Evolutionary conservation across 306 rosid genomes (phyloP).

Genomic region (Quercus agrifolia): DNA sequence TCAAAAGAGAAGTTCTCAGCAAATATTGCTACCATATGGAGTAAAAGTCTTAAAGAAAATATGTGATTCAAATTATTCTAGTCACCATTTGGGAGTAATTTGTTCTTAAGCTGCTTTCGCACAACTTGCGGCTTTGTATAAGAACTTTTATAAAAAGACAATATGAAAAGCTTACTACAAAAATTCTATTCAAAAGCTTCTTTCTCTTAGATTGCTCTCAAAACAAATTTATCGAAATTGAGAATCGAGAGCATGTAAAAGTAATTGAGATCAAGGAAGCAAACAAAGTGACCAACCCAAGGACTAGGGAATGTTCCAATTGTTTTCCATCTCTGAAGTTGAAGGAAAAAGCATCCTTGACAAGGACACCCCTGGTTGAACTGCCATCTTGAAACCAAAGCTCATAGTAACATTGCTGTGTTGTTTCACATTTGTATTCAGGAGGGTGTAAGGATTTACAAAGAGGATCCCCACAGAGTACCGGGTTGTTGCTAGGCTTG

Average conservation of each 20-base stretch:
- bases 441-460: slow-evolving; percentile 63
- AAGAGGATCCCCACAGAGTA: slow-evolving; percentile 60
- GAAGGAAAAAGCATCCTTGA: slow-evolving; percentile 61
- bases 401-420: slow-evolving; percentile 80
- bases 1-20: not conserved
- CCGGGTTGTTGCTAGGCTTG: slow-evolving; percentile 65
- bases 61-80: too few species aligned
- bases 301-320: slow-evolving; percentile 61
- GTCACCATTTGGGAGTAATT: too few species aligned
- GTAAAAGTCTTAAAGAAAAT: too few species aligned
- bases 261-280: not conserved
- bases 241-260: not conserved
- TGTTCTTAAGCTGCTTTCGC: too few species aligned
- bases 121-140: too few species aligned
- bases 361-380: slow-evolving; percentile 76
- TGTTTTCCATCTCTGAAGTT: slow-evolving; percentile 63
- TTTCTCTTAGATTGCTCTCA: not conserved
- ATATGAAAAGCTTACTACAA: too few species aligned
- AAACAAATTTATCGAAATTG: not conserved
- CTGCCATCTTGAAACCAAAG: slow-evolving; percentile 80
- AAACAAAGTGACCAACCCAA: slow-evolving; percentile 58
- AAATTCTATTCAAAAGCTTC: too few species aligned
- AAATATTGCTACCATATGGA: too few species aligned
- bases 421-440: slow-evolving; percentile 50
- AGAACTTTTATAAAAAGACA: too few species aligned